phyloP scores from a whole-genome alignment of 2,329 filamentous ascomycete genomes.

The Trichocomaceae sp. region DNA sequence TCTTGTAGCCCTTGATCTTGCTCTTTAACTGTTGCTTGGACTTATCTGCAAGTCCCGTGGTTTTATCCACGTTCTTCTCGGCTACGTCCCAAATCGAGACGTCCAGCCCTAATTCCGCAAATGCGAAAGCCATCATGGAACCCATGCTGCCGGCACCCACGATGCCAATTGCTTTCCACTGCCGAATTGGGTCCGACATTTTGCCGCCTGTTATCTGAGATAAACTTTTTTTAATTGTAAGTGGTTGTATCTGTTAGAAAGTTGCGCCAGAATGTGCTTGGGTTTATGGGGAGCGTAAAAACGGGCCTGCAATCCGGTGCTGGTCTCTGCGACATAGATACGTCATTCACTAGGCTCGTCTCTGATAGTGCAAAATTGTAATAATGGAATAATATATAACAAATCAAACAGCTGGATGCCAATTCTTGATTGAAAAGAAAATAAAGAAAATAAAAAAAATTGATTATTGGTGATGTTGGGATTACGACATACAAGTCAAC shows the following conservation, averaged over 20 bases:
- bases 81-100: conserved; percentile 36
- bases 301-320: neutral
- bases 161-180: conserved; percentile 34
- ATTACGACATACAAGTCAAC: conserved; percentile 5
- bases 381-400: neutral
- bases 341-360: neutral
- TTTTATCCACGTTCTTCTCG: conserved; percentile 28
- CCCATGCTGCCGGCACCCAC: conserved; percentile 39
- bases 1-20: conserved; percentile 28
- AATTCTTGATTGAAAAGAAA: neutral
- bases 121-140: conserved; percentile 39
- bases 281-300: neutral
- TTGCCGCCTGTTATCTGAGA: neutral
- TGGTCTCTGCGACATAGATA: neutral
- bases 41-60: conserved; percentile 20
- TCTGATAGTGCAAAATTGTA: neutral
- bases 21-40: conserved; percentile 20
- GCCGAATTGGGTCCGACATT: conserved; percentile 19
- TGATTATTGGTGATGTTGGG: neutral
- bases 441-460: neutral
- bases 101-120: conserved; percentile 33
- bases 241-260: too few relatives aligned
- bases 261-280: too few relatives aligned
- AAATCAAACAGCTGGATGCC: neutral
- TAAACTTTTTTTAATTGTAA: neutral